A percentile compares a stretch with the other conserved stretches of the same genome.
phyloP scores from a whole-genome alignment of 2,329 filamentous ascomycete species.

The Alternaria arborescens region DNA sequence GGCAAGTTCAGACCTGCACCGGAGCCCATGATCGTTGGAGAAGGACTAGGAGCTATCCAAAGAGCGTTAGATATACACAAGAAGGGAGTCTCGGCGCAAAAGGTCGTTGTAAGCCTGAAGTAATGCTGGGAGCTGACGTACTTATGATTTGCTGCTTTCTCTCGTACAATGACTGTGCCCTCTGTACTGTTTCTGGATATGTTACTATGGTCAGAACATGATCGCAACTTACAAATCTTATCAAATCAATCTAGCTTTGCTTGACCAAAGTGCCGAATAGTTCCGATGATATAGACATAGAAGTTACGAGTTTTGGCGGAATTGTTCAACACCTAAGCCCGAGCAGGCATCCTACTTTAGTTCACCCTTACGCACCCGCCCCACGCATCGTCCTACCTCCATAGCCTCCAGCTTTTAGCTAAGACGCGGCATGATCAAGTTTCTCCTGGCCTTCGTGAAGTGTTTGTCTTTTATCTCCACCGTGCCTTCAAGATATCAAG shows the following conservation, averaged over 20 bases:
- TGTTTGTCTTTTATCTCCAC: too few species aligned
- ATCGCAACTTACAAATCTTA: background rate
- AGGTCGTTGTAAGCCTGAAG: constrained; percentile 5
- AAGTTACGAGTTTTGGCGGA: too few species aligned
- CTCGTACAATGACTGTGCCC: background rate
- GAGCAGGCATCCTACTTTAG: too few species aligned
- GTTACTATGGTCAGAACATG: background rate
- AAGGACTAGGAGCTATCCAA: constrained; percentile 32
- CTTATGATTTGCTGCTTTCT: background rate
- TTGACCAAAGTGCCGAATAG: too few species aligned
- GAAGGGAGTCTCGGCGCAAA: constrained; percentile 1
- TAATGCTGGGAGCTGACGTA: background rate
- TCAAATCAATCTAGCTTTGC: background rate
- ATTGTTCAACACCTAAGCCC: too few species aligned
- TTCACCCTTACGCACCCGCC: too few species aligned
- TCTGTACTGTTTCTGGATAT: background rate
- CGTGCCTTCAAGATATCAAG: background rate
- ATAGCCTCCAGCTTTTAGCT: too few species aligned
- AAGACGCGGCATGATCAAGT: too few species aligned
- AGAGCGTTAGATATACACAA: constrained; percentile 21
- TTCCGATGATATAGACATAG: too few species aligned
- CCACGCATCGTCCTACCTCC: too few species aligned
- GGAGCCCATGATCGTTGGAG: constrained; percentile 24
- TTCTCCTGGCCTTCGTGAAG: too few species aligned
- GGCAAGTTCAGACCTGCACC: constrained; percentile 20